Percentiles rank a stretch among this genome's conserved stretches.
phyloP scores from a whole-genome alignment of 768 basidiomycete genomes.

The Phylloporus arenicola region DNA sequence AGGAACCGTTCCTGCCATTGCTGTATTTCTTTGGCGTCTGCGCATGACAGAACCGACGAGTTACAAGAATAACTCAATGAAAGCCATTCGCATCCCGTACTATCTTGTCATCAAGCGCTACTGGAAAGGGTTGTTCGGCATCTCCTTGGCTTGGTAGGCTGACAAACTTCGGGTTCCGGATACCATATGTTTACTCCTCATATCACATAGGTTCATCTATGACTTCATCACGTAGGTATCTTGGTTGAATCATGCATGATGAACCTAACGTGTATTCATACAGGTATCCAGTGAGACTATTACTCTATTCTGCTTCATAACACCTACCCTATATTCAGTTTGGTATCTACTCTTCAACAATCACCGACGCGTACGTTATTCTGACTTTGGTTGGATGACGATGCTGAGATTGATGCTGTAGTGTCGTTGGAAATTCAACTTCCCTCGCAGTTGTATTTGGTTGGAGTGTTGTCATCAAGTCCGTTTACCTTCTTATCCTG shows the following conservation, averaged over 20 bases:
- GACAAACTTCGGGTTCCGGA: background rate
- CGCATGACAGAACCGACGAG: slow-evolving; percentile 75
- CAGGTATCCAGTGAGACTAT: slow-evolving; percentile 57
- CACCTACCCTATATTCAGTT: slow-evolving; percentile 42
- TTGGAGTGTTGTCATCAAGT: slow-evolving; percentile 86
- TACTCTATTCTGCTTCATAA: background rate
- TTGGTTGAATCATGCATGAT: background rate
- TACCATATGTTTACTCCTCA: background rate
- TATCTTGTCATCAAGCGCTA: slow-evolving; percentile 73
- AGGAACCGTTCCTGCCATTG: slow-evolving; percentile 72
- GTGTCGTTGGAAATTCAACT: slow-evolving; percentile 50
- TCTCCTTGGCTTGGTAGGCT: slow-evolving; percentile 67
- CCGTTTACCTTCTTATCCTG: slow-evolving; percentile 16
- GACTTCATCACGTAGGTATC: slow-evolving; percentile 68
- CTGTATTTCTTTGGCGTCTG: slow-evolving; percentile 84
- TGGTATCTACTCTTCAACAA: slow-evolving; percentile 73
- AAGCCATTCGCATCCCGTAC: slow-evolving; percentile 67
- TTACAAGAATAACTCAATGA: slow-evolving; percentile 78
- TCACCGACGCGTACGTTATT: slow-evolving; percentile 51
- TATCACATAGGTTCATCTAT: slow-evolving; percentile 56
- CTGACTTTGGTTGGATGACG: background rate
- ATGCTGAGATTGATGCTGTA: slow-evolving; percentile 1
- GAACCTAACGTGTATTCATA: background rate
- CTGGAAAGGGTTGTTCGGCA: slow-evolving; percentile 65
- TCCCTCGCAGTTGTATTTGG: slow-evolving; percentile 65